These are phyloP conservation scores for Pisolithus orientalis DNA, from an alignment of 768 basidiomycete species.

Conservation along the genomic window DNA sequence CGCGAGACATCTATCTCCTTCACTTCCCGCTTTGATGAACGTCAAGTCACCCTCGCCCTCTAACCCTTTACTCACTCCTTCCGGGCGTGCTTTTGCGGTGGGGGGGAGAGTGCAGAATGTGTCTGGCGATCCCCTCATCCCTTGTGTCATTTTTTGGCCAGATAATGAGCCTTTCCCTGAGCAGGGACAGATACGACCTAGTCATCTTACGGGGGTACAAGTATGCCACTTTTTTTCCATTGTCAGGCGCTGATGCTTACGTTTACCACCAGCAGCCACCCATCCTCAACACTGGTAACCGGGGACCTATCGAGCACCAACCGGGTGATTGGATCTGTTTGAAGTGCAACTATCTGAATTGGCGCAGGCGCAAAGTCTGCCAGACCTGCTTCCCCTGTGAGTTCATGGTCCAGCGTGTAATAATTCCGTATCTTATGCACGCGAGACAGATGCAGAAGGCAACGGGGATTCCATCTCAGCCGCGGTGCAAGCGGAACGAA, in stretches of 20 bases:
- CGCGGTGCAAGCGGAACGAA: conserved; percentile 80
- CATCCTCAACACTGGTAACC: conserved; percentile 84
- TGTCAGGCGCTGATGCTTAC: background rate
- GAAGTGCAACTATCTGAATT: conserved; percentile 84
- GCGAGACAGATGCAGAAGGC: conserved; percentile 66
- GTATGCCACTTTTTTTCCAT: conserved; percentile 29
- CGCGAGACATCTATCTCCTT: conserved; percentile 22
- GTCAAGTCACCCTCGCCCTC: conserved; percentile 37
- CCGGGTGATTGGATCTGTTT: conserved; percentile 79
- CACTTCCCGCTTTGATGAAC: conserved; percentile 10
- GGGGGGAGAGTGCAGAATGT: conserved; percentile 80
- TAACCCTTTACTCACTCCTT: conserved; percentile 78
- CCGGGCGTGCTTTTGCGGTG: conserved; percentile 67
- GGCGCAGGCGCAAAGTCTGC: conserved; percentile 83
- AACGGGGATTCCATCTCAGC: conserved; percentile 84
- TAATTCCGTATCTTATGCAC: conserved; percentile 2
- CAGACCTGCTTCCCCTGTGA: conserved; percentile 82
- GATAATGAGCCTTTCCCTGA: conserved; percentile 83
- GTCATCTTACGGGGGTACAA: conserved; percentile 44
- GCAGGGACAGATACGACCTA: conserved; percentile 70
- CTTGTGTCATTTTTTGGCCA: conserved; percentile 88
- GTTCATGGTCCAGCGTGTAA: conserved; percentile 18
- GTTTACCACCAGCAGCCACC: conserved; percentile 59
- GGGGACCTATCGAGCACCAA: conserved; percentile 83
- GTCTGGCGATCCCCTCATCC: conserved; percentile 60